Conservation (phyloP, 2,329 filamentous ascomycete species). For the Magnaporthales sp. region DNA sequence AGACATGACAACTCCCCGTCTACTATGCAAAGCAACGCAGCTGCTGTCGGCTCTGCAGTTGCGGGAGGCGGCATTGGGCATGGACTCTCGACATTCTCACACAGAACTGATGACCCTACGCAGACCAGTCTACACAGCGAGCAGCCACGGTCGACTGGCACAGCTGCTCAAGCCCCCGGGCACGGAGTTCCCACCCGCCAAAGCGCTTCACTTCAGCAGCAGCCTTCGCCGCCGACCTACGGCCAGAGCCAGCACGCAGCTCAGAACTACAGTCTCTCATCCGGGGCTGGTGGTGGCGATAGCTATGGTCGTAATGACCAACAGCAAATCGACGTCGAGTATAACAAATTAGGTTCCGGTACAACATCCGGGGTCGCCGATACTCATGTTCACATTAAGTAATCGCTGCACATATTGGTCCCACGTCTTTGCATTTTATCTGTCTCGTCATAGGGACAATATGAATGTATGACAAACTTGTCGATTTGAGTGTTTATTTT, state of each 20-base stretch:
- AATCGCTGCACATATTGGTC: background rate
- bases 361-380: background rate
- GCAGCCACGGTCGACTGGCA: background rate
- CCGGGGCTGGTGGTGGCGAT: background rate
- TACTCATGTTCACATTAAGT: background rate
- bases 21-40: background rate
- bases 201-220: background rate
- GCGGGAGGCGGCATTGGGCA: background rate
- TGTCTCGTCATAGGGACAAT: background rate
- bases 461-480: background rate
- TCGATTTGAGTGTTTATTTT: background rate
- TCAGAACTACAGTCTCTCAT: background rate
- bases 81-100: background rate
- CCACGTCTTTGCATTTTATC: background rate
- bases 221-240: background rate
- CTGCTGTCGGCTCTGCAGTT: background rate
- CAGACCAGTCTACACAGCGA: background rate
- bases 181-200: background rate
- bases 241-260: background rate
- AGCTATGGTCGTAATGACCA: background rate
- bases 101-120: background rate
- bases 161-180: background rate
- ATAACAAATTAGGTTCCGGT: conserved; percentile 2
- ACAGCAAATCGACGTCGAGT: background rate
- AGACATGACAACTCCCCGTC: background rate